A percentile compares a stretch with the other conserved stretches of the same genome.
phyloP scores from a whole-genome alignment of 225 moss, liverwort and hornwort species.

The Marchantia paleacea region DNA sequence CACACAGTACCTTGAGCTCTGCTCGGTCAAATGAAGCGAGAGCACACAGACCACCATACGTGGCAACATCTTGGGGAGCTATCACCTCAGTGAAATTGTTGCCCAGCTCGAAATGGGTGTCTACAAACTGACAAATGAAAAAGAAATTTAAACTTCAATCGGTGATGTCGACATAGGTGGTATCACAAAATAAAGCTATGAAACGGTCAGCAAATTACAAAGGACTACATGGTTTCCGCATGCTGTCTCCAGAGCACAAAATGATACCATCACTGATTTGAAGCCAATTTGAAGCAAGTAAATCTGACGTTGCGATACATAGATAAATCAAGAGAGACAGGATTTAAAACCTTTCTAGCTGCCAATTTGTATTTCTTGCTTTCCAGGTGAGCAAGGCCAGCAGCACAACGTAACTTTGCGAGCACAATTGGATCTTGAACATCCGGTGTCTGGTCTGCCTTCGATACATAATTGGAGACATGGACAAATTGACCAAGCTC shows the following conservation, averaged over 20 bases:
- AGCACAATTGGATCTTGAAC: constrained; percentile 88
- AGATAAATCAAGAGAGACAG: background rate
- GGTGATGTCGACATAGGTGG: too few species aligned
- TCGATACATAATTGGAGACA: constrained; percentile 94
- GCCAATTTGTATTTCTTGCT: constrained; percentile 97
- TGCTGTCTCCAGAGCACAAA: background rate
- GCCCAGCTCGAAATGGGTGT: constrained; percentile 89
- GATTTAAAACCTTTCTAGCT: constrained; percentile 72
- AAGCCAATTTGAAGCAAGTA: background rate
- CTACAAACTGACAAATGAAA: constrained; percentile 87
- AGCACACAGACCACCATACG: constrained; percentile 97
- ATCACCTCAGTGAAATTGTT: constrained; percentile 93
- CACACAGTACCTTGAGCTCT: constrained; percentile 75
- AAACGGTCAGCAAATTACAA: too few species aligned
- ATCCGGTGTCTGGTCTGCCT: constrained; percentile 97
- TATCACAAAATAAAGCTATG: too few species aligned
- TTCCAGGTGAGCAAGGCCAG: constrained; percentile 93
- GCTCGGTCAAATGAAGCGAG: constrained; percentile 98
- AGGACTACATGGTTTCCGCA: too few species aligned
- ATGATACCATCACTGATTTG: background rate
- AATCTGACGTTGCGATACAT: background rate
- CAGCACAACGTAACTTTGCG: constrained; percentile 92
- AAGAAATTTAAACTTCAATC: too few species aligned
- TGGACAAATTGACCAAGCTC: constrained; percentile 98
- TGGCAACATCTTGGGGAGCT: constrained; percentile 97